Evolutionary conservation across 2,329 filamentous ascomycete genomes (phyloP).

Genomic region (Calonectria multiphialidica): DNA sequence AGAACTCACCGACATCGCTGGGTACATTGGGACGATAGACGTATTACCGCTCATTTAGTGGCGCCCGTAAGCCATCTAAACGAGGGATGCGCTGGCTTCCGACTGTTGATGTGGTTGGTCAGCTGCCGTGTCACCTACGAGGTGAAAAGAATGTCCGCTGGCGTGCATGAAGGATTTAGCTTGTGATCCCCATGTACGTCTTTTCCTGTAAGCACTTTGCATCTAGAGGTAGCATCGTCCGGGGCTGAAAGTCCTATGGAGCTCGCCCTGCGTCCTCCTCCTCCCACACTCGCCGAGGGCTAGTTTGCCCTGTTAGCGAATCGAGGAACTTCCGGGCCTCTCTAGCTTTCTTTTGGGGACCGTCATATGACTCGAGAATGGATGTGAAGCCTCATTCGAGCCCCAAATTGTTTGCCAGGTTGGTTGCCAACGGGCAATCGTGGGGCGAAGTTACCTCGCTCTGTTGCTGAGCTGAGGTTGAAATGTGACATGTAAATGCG

Average conservation of each 20-base stretch:
- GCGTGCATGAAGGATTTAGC: conserved; percentile 7
- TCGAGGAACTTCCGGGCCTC: not conserved
- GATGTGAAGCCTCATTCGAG: not conserved
- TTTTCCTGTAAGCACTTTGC: not conserved
- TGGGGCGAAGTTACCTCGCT: not conserved
- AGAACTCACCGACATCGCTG: not conserved
- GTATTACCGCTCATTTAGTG: not conserved
- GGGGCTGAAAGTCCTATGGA: not conserved
- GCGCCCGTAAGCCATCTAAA: not conserved
- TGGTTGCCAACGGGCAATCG: not conserved
- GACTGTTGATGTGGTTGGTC: not conserved
- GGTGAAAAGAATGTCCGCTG: not conserved
- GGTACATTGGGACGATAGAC: not conserved
- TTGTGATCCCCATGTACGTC: not conserved
- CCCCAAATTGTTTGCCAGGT: not conserved
- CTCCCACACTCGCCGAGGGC: not conserved
- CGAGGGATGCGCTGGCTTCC: not conserved
- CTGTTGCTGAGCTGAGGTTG: not conserved
- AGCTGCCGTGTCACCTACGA: not conserved
- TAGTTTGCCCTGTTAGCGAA: not conserved
- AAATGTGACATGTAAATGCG: not conserved
- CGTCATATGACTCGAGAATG: not conserved
- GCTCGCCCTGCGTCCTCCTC: not conserved
- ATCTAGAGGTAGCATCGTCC: not conserved
- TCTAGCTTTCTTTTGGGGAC: not conserved